Percentiles rank a stretch among this genome's conserved stretches.
These are phyloP conservation scores for Pseudohalonectria lignicola DNA, from an alignment of 2,329 filamentous ascomycete species.

Conservation along the genomic window DNA sequence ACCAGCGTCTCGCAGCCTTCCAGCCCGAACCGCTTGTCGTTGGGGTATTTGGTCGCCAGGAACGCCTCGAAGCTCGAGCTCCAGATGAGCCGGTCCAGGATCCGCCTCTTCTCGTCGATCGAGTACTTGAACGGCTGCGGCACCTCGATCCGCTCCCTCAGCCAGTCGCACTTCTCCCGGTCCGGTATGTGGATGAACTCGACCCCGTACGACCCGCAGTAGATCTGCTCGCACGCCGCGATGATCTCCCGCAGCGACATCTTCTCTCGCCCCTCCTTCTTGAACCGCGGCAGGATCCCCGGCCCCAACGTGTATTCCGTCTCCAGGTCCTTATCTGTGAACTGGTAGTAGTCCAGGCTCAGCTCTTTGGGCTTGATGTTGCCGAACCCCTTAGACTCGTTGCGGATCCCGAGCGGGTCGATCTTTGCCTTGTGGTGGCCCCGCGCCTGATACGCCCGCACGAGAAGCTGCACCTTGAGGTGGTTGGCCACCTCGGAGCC, in stretches of 20 bases:
- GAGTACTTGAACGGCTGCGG: constrained; percentile 95
- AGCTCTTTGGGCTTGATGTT: constrained; percentile 88
- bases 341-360: constrained; percentile 86
- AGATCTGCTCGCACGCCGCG: constrained; percentile 83
- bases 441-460: constrained; percentile 94
- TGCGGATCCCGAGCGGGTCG: constrained; percentile 88
- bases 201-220: constrained; percentile 93
- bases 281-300: constrained; percentile 90
- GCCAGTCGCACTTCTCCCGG: constrained; percentile 95
- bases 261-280: constrained; percentile 77
- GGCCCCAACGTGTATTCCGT: constrained; percentile 86
- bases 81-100: constrained; percentile 96
- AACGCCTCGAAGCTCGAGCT: constrained; percentile 95
- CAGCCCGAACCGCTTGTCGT: constrained; percentile 98
- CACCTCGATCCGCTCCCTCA: constrained; percentile 88
- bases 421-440: constrained; percentile 98
- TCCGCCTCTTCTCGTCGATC: constrained; percentile 94
- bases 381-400: constrained; percentile 71
- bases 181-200: constrained; percentile 99
- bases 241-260: constrained; percentile 97
- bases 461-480: constrained; percentile 93
- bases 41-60: constrained; percentile 94
- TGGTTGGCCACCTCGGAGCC: constrained; percentile 87
- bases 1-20: constrained; percentile 96
- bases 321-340: constrained; percentile 88